Conservation (phyloP, 1,284 basidiomycete genomes). For the Neonothopanus nambi region DNA sequence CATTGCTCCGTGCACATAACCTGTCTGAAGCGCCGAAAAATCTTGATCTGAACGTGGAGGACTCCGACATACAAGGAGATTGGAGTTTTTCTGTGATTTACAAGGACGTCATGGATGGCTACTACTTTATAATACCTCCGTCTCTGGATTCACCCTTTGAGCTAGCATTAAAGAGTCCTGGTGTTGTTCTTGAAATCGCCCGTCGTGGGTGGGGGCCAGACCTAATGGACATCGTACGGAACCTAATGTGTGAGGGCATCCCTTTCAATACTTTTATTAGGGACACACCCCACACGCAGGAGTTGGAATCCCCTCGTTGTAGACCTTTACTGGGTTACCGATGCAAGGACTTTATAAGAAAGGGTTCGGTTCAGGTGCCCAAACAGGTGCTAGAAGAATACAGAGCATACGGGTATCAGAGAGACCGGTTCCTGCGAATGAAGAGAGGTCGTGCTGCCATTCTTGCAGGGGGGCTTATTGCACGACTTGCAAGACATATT, state of each 20-base stretch:
- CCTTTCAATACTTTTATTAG: too few species aligned
- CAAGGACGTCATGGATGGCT: too few species aligned
- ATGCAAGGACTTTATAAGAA: neutral
- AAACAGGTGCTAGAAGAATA: neutral
- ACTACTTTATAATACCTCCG: neutral
- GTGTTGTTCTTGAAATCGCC: too few species aligned
- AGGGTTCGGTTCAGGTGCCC: neutral
- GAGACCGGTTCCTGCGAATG: constrained; percentile 5
- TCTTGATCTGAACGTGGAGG: too few species aligned
- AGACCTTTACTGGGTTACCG: neutral
- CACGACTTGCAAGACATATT: constrained; percentile 8
- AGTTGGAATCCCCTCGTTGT: too few species aligned
- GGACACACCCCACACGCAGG: neutral
- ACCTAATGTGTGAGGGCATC: too few species aligned
- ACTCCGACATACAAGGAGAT: neutral
- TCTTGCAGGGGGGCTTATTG: constrained; percentile 13
- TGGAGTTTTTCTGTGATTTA: too few species aligned
- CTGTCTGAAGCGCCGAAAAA: too few species aligned
- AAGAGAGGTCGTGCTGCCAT: constrained; percentile 13
- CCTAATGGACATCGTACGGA: too few species aligned
- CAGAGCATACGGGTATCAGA: constrained; percentile 1
- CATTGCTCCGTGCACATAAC: too few species aligned
- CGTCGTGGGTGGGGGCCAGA: too few species aligned
- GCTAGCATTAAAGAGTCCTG: too few species aligned
- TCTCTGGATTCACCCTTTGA: neutral